Evolutionary conservation across 1,284 basidiomycete genomes (phyloP).

Genomic region (Cryptococcus amylolentus): DNA sequence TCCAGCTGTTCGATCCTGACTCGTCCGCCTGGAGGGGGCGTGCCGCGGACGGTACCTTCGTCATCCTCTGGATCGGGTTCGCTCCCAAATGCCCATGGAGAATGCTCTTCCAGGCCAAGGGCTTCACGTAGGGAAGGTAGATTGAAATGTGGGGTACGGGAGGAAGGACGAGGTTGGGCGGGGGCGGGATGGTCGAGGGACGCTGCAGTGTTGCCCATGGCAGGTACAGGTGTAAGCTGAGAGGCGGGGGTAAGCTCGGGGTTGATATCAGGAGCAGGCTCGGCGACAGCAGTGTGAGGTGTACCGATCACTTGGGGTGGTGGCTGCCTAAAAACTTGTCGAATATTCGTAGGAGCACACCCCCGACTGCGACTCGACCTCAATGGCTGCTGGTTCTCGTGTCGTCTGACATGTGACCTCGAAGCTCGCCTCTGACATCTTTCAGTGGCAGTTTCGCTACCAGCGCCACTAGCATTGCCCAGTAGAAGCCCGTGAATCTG

Average conservation of each 20-base stretch:
- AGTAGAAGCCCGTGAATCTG: neutral
- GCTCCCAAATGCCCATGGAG: neutral
- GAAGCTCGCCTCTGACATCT: no score
- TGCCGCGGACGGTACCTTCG: neutral
- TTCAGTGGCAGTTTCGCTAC: no score
- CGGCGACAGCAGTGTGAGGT: no score
- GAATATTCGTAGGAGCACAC: conserved; percentile 6
- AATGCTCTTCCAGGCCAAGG: neutral
- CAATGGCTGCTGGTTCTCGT: neutral
- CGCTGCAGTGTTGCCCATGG: no score
- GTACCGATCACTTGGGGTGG: neutral
- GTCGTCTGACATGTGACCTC: no score
- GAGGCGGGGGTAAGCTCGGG: no score
- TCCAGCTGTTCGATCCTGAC: no score
- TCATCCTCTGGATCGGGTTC: neutral
- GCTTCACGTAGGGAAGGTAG: neutral
- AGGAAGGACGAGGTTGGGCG: neutral
- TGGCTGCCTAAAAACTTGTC: conserved; percentile 4
- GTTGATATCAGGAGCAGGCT: no score
- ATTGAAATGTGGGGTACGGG: neutral
- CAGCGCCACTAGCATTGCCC: neutral
- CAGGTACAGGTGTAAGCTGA: no score
- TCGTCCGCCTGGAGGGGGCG: no score
- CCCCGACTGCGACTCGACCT: conserved; percentile 4
- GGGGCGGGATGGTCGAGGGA: no score